Percentiles rank a stretch among this genome's conserved stretches.
These are phyloP conservation scores for Macrolepiota dolichaula DNA, from an alignment of 768 basidiomycete genomes.

Conservation along the genomic window DNA sequence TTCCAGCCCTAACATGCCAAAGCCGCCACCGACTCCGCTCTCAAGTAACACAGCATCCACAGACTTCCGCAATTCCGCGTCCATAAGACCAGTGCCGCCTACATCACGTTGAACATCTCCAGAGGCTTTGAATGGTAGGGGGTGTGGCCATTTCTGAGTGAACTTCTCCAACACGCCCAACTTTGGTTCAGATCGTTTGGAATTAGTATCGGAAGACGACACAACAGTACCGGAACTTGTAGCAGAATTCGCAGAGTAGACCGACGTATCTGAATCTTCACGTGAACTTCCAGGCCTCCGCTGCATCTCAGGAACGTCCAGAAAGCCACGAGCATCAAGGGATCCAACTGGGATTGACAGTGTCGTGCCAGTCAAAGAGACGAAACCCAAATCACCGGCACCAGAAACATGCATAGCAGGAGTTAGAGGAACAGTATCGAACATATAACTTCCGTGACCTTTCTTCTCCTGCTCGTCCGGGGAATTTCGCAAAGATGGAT, in stretches of 20 bases:
- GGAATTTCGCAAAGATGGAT: too few relatives aligned
- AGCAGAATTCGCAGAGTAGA: not conserved
- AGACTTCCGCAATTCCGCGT: not conserved
- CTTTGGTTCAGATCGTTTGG: not conserved
- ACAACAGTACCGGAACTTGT: not conserved
- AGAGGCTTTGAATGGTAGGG: slow-evolving; percentile 24
- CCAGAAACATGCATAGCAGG: too few relatives aligned
- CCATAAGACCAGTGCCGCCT: not conserved
- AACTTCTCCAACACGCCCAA: slow-evolving; percentile 36
- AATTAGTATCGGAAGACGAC: not conserved
- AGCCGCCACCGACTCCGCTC: not conserved
- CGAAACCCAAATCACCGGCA: too few relatives aligned
- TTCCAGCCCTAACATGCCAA: not conserved
- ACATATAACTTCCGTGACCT: too few relatives aligned
- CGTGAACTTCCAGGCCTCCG: not conserved
- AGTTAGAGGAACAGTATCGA: too few relatives aligned
- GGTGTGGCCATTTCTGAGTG: slow-evolving; percentile 50
- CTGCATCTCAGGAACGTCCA: not conserved
- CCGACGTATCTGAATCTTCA: not conserved
- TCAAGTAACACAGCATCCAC: not conserved
- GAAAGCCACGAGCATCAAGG: not conserved
- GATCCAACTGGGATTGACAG: too few relatives aligned
- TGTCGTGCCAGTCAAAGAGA: too few relatives aligned
- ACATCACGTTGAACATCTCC: not conserved
- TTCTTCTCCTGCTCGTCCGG: too few relatives aligned